Conservation (phyloP, 805 yeast species). For the Cyberlindnera meyerae region DNA sequence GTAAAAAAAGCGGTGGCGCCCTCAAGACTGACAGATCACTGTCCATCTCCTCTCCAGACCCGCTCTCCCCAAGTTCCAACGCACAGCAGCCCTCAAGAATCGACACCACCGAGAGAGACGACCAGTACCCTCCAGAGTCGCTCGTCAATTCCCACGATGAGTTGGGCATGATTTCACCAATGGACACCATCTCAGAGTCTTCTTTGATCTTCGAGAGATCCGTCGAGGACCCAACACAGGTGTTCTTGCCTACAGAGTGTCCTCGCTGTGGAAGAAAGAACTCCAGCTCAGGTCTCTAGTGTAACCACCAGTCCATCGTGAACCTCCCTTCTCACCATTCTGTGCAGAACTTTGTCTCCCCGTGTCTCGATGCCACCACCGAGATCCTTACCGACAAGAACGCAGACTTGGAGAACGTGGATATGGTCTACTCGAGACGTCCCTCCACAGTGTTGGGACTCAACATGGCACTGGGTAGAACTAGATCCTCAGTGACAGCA, state of each 20-base stretch:
- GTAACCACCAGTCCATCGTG: slow-evolving; percentile 27
- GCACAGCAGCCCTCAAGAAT: slow-evolving; percentile 8
- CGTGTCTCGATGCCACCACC: slow-evolving; percentile 76
- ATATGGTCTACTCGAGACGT: slow-evolving; percentile 61
- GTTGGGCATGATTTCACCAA: slow-evolving; percentile 7
- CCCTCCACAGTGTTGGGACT: slow-evolving; percentile 50
- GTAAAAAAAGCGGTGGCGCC: not conserved
- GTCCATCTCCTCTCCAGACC: slow-evolving; percentile 7
- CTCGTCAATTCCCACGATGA: slow-evolving; percentile 7
- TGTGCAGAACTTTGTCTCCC: slow-evolving; percentile 68
- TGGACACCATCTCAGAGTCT: slow-evolving; percentile 15
- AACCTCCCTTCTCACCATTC: slow-evolving; percentile 36
- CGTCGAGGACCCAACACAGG: slow-evolving; percentile 51
- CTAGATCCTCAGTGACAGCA: slow-evolving; percentile 25
- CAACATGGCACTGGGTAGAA: slow-evolving; percentile 35
- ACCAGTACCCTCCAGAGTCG: slow-evolving; percentile 17
- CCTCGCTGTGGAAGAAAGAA: slow-evolving; percentile 25
- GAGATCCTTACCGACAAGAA: slow-evolving; percentile 52
- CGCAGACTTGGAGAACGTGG: slow-evolving; percentile 63
- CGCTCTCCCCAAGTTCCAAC: slow-evolving; percentile 8
- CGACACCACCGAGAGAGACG: slow-evolving; percentile 18
- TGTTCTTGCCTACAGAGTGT: slow-evolving; percentile 23
- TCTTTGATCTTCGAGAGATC: slow-evolving; percentile 62
- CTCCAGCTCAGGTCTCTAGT: slow-evolving; percentile 17
- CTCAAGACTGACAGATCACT: slow-evolving; percentile 5